A percentile compares a stretch with the other conserved stretches of the same genome.
phyloP scores from a whole-genome alignment of 1,284 basidiomycete genomes.

The Farysia itapuensis region DNA sequence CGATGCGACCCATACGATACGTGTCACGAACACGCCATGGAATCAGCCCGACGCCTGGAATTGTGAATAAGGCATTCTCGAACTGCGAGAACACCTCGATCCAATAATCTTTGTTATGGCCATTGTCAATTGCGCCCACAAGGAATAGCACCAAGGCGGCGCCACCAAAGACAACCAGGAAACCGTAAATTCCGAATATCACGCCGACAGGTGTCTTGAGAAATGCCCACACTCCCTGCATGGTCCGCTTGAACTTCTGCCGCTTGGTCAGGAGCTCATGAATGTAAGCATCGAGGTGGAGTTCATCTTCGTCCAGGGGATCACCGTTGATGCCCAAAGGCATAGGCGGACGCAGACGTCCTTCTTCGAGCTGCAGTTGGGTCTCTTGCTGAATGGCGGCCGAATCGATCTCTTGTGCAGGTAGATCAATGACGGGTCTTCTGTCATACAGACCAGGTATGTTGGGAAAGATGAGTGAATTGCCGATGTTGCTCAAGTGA shows the following conservation, averaged over 20 bases:
- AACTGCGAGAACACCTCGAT: constrained; percentile 77
- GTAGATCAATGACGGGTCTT: constrained; percentile 69
- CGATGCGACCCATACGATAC: constrained; percentile 72
- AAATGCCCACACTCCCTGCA: constrained; percentile 78
- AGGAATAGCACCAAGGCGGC: constrained; percentile 35
- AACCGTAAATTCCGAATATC: constrained; percentile 76
- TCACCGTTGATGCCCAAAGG: neutral
- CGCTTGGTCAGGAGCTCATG: constrained; percentile 27
- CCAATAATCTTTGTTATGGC: constrained; percentile 62
- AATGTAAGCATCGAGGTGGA: constrained; percentile 35
- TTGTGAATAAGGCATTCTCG: constrained; percentile 75
- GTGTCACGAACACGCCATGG: constrained; percentile 77
- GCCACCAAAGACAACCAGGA: constrained; percentile 59
- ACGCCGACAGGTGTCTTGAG: constrained; percentile 74
- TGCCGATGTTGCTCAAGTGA: constrained; percentile 73
- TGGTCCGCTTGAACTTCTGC: constrained; percentile 64
- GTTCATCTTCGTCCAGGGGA: constrained; percentile 5
- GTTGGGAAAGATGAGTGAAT: constrained; percentile 70
- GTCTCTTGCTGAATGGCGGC: constrained; percentile 8
- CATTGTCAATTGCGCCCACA: constrained; percentile 23
- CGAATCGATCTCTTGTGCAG: constrained; percentile 13
- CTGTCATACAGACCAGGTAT: constrained; percentile 66
- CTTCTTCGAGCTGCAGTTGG: constrained; percentile 20
- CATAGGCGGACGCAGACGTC: constrained; percentile 3
- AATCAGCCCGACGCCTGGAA: constrained; percentile 68